Base-by-base conservation (phyloP, 495 filamentous ascomycete genomes). In the Choiromyces venosus region DNA sequence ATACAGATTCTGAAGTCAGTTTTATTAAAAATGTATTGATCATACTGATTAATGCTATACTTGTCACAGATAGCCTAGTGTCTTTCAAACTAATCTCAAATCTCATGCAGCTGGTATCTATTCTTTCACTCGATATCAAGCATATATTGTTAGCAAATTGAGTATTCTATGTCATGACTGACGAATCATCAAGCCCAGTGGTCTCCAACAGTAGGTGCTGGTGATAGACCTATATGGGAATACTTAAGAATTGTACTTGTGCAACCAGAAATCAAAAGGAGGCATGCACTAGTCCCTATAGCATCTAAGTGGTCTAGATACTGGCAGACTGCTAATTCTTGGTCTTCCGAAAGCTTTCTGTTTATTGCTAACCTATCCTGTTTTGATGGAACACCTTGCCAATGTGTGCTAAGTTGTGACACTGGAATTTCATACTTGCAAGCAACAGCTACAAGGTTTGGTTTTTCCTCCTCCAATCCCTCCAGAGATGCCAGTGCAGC, bases 11-110 rank as follows among this genome's bases (percentile, higher is more conserved):
- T 8, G 74, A 81, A 81, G 1, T 77, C 76, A 25, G 68, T 77
- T 67, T 81, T 73, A 71, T 81, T 76, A 68, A 81, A 72, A 37
- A 75, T 81, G 39, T 73, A 81, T 14, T 81, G 73, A 25, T 65
- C 35, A 29, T 56, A n/a, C n/a, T n/a, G n/a, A n/a, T 61, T 3
- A 65, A 81, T 75, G 1, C 70, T 66, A 67, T 71, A 70, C 36
- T 74, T 9, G 10, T 69, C 37, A 21, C 61, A 35, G 37, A 71
- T 66, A 25, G 64, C 39, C 18, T 74, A 25, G 35, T 65, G 72
- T 10, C 40, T 29, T 10, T 66, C 9, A 65, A 81, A 81, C 79
- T 73, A 81, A 36, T 72, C 39, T 9, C 3, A 16, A 72, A 81
- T 73, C 8, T 33, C 25, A 1, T 75, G 69, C 10, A 37, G 67